Evolutionary conservation across 345 rosid species (phyloP), one percentile per base, ranked within the genome.

Genomic region (Citrus reticulata): DNA sequence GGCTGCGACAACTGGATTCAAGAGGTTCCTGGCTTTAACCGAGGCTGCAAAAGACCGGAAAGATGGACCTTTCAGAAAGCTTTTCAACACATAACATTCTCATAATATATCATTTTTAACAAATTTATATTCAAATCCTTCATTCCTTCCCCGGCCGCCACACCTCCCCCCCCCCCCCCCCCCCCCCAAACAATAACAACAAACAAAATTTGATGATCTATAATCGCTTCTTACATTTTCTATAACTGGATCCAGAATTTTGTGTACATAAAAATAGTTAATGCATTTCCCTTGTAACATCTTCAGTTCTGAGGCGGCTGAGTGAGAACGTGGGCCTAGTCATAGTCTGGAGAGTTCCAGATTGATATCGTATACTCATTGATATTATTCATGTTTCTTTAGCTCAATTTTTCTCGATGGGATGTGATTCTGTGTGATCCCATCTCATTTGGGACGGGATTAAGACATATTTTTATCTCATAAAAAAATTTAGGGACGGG

Each of bases 11-110:
- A 94, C 99, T 13, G 99, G 99, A 62, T 94, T 94, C 88, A 96
- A 94, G 88, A 89, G 98, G 90, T 96, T 96, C 88, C 95, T 96
- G 77, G 99, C 99, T 79, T 91, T 96, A 68, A 96, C 98, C 0
- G 99, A 96, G 91, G 99, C 98, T 37, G 99, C 98, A 20, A 96
- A 96, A 88, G 97, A 96, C 83, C 86, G 96, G 60, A 96, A 94
- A 82, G 99, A 94, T 74, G 99, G 99, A 6, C 98, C 99, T 74
- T 88, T 96, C 72, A 86, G 98, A 77, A 96, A 95, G 88, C 98
- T 96, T 77, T 96, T 96, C 80, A 93, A 91, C 81, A 88, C 97
- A 19, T 92, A 82, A 88, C 46, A 77, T 32, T 17, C 57, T 46
- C 9, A 14, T 29, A 7, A 14, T 54, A 25, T 25, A 5, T 30